Evolutionary conservation across 169 alveolate species (phyloP).

Genomic region (Fabrea salina): DNA sequence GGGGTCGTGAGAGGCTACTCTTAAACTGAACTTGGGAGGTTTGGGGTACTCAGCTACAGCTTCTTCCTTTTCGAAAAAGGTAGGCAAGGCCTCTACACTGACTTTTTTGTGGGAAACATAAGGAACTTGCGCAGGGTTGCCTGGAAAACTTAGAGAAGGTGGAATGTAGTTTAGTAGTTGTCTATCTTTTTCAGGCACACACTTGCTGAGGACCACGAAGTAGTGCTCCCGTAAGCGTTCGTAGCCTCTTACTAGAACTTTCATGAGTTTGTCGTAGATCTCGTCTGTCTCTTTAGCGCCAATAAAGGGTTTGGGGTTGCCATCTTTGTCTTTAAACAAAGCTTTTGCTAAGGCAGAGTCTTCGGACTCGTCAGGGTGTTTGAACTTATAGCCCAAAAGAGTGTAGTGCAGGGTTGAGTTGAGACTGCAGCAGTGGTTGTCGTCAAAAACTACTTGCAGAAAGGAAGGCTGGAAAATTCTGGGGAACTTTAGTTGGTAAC

Average conservation of each 20-base stretch:
- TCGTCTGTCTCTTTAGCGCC: not conserved
- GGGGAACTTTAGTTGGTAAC: not conserved
- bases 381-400: conserved; percentile 8
- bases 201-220: not conserved
- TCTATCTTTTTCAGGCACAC: conserved; percentile 1
- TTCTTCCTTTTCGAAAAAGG: too few relatives aligned
- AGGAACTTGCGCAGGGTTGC: not conserved
- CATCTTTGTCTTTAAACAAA: not conserved
- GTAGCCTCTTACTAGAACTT: not conserved
- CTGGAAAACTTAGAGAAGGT: conserved; percentile 6
- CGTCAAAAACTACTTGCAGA: conserved; percentile 15
- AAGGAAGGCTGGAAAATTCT: not conserved
- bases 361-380: not conserved
- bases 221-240: not conserved
- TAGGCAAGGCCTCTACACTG: too few relatives aligned
- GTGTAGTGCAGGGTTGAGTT: not conserved
- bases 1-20: conserved; percentile 23
- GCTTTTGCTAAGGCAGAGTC: not conserved
- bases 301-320: not conserved
- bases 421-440: not conserved
- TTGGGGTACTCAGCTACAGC: too few relatives aligned
- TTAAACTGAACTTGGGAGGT: not conserved
- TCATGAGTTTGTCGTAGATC: not conserved
- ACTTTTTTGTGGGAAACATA: not conserved
- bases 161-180: not conserved